These are phyloP conservation scores for Gastrolobium villosum DNA, from an alignment of 306 rosid species.

Conservation along the genomic window DNA sequence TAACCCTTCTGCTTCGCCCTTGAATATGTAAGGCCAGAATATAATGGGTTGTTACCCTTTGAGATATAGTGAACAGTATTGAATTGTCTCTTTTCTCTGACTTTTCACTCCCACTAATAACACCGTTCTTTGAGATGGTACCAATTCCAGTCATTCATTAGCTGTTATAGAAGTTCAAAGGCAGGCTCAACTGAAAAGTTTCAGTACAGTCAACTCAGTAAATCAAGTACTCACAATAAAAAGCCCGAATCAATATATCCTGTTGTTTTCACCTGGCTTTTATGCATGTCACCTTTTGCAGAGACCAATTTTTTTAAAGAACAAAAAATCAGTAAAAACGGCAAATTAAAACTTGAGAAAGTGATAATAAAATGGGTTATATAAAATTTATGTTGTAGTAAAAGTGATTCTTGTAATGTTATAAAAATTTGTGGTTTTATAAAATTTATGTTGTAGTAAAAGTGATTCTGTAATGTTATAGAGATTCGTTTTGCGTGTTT, in stretches of 20 bases:
- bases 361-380: neutral
- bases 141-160: slow-evolving; percentile 12
- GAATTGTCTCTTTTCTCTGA: slow-evolving; percentile 15
- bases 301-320: neutral
- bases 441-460: no score
- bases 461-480: no score
- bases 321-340: neutral
- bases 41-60: neutral
- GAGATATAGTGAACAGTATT: slow-evolving; percentile 6
- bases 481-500: no score
- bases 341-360: neutral
- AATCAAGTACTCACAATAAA: slow-evolving; percentile 20
- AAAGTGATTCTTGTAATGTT: no score
- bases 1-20: neutral
- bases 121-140: slow-evolving; percentile 26
- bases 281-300: slow-evolving; percentile 2
- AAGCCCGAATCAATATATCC: neutral
- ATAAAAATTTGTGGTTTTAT: no score
- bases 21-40: slow-evolving; percentile 3
- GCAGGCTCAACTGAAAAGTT: slow-evolving; percentile 36
- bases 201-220: slow-evolving; percentile 42
- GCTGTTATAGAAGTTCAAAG: neutral
- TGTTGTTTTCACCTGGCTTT: slow-evolving; percentile 28
- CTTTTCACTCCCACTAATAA: slow-evolving; percentile 43
- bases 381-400: neutral